phyloP scores from a whole-genome alignment of 345 rosid genomes.

The rapeseed (Brassica napus) region Da-Ae NC_063444.1:9675001-9675500 shows the following conservation, averaged over 20 bases:
- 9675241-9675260: not conserved
- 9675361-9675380: conserved; percentile 85
- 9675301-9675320: conserved; percentile 79
- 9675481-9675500: not conserved
- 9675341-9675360: conserved; percentile 90
- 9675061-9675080: conserved; percentile 56
- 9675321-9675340: conserved; percentile 85
- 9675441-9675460: not conserved
- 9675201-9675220: conserved; percentile 98
- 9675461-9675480: not conserved
- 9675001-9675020: conserved; percentile 78
- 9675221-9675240: conserved; percentile 51
- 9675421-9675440: not conserved
- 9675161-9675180: conserved; percentile 99
- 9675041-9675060: conserved; percentile 96
- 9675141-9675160: conserved; percentile 65
- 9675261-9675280: not conserved
- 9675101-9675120: not conserved
- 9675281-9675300: not conserved
- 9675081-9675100: not conserved
- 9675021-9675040: conserved; percentile 94
- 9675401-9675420: conserved; percentile 50
- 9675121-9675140: not conserved
- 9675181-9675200: conserved; percentile 84
- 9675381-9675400: conserved; percentile 95